These are phyloP conservation scores for Eutypella sp. DNA, from an alignment of 2,329 filamentous ascomycete species.

Conservation along the genomic window DNA sequence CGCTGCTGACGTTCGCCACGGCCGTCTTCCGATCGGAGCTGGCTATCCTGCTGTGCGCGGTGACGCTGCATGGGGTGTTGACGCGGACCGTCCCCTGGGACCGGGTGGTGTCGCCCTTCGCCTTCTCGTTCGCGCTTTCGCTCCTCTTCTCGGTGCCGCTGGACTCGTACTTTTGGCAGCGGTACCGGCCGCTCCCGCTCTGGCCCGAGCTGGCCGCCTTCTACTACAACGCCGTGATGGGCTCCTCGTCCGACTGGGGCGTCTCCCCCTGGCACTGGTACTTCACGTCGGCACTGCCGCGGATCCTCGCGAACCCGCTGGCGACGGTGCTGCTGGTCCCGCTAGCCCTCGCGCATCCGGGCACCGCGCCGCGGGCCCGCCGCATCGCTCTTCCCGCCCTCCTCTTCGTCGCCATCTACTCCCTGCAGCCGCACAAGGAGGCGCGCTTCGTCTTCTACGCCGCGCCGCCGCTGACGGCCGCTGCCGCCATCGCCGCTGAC, in stretches of 20 bases:
- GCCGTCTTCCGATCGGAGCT: conserved; percentile 88
- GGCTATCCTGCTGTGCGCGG: conserved; percentile 69
- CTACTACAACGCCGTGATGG: conserved; percentile 83
- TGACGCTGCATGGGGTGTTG: conserved; percentile 60
- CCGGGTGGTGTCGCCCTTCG: conserved; percentile 59
- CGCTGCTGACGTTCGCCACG: conserved; percentile 72
- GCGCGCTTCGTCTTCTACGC: conserved; percentile 91
- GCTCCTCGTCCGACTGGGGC: conserved; percentile 83
- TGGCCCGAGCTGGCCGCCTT: conserved; percentile 93
- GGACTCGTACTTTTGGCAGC: conserved; percentile 95
- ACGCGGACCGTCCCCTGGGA: conserved; percentile 4
- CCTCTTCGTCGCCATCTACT: conserved; percentile 74
- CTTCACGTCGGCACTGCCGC: conserved; percentile 73
- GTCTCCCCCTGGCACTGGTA: conserved; percentile 83
- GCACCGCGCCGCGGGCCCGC: conserved; percentile 35
- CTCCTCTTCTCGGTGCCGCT: conserved; percentile 66
- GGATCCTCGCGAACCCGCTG: conserved; percentile 77
- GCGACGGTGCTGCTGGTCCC: conserved; percentile 51
- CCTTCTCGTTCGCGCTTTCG: conserved; percentile 60
- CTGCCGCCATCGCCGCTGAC: conserved; percentile 68
- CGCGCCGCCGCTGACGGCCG: conserved; percentile 73
- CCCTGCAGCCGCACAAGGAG: conserved; percentile 90
- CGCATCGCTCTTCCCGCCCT: conserved; percentile 61
- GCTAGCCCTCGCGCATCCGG: conserved; percentile 44
- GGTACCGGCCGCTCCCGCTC: conserved; percentile 63